These are phyloP conservation scores for Diutina siamensis DNA, from an alignment of 1,139 yeast species.

Conservation along the genomic window DNA sequence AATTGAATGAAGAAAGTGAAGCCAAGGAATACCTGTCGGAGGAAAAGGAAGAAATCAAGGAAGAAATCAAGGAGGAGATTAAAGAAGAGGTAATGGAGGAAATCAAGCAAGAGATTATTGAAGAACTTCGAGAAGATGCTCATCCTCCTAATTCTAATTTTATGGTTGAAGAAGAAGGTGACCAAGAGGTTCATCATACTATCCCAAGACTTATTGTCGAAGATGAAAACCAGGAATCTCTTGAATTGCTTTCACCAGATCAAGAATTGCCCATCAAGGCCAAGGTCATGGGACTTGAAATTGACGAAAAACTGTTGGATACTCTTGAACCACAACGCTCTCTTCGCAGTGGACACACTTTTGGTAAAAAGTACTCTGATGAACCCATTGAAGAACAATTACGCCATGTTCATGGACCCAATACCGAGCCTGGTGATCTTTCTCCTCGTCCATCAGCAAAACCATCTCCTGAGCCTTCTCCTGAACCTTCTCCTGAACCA, in stretches of 20 bases:
- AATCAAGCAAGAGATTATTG: neutral
- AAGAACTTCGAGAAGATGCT: neutral
- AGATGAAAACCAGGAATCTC: too few species aligned
- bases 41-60: neutral
- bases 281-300: neutral
- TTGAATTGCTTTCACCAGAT: too few species aligned
- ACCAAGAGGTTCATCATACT: too few species aligned
- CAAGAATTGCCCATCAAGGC: too few species aligned
- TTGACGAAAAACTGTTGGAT: neutral
- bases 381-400: constrained; percentile 2
- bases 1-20: neutral
- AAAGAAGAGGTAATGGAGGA: neutral
- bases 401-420: neutral
- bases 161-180: too few species aligned
- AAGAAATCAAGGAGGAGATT: neutral
- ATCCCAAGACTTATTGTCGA: too few species aligned
- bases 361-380: neutral
- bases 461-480: neutral
- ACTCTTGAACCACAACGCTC: constrained; percentile 2
- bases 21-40: neutral
- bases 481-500: neutral
- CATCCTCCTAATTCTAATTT: neutral
- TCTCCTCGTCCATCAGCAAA: neutral
- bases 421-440: neutral
- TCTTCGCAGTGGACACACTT: neutral